A percentile compares a stretch with the other conserved stretches of the same genome.
phyloP scores from a whole-genome alignment of 2,329 filamentous ascomycete genomes.

The Arachnomyces sp. region DNA sequence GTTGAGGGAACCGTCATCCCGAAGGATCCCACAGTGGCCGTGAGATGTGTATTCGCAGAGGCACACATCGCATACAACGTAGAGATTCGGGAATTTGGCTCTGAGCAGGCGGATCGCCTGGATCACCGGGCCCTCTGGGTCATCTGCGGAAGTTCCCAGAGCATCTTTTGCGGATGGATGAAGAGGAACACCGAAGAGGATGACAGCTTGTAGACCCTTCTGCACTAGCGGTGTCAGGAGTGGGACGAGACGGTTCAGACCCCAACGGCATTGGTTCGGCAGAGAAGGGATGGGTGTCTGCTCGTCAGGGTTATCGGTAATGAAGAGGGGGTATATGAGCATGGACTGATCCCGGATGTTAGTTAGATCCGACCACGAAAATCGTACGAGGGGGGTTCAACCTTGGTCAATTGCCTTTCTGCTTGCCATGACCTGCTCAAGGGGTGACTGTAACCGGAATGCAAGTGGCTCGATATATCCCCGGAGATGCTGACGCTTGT shows the following conservation, averaged over 20 bases:
- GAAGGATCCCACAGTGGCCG: slow-evolving; percentile 91
- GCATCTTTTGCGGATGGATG: slow-evolving; percentile 76
- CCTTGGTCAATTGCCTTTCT: slow-evolving; percentile 78
- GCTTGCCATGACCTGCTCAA: slow-evolving; percentile 74
- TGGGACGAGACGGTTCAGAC: slow-evolving; percentile 74
- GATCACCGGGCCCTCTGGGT: slow-evolving; percentile 87
- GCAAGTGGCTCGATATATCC: slow-evolving; percentile 74
- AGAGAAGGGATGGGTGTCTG: slow-evolving; percentile 83
- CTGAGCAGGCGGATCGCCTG: slow-evolving; percentile 75
- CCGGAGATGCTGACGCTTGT: slow-evolving; percentile 45
- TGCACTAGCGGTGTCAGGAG: slow-evolving; percentile 79
- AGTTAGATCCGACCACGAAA: slow-evolving; percentile 2
- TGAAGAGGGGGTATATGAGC: slow-evolving; percentile 96
- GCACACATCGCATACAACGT: slow-evolving; percentile 87
- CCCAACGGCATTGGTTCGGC: slow-evolving; percentile 80
- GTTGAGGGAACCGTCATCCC: slow-evolving; percentile 87
- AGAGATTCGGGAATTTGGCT: slow-evolving; percentile 78
- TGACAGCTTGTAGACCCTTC: slow-evolving; percentile 86
- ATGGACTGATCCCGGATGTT: slow-evolving; percentile 58
- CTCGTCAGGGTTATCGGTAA: slow-evolving; percentile 90
- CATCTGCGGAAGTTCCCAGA: slow-evolving; percentile 83
- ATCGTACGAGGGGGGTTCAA: slow-evolving; percentile 26
- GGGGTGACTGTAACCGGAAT: slow-evolving; percentile 74
- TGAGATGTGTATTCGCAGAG: slow-evolving; percentile 98
- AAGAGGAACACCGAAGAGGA: slow-evolving; percentile 90